Evolutionary conservation across 768 basidiomycete species (phyloP).

Genomic region (Leccinum pellstonianum): DNA sequence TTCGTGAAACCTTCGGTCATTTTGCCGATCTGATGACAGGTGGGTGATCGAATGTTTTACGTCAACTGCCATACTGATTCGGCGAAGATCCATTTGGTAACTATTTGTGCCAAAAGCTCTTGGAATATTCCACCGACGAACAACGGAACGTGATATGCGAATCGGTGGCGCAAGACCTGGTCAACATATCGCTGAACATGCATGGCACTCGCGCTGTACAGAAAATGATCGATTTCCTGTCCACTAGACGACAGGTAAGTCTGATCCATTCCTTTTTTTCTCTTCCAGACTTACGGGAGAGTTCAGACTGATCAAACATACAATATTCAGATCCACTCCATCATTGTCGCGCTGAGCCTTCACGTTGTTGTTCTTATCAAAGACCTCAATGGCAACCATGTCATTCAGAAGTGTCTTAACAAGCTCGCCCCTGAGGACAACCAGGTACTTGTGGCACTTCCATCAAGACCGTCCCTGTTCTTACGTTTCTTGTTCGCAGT

Average conservation of each 20-base stretch:
- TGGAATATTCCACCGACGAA: constrained; percentile 97
- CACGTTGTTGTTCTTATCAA: constrained; percentile 99
- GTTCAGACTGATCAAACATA: constrained; percentile 77
- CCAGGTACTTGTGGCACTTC: constrained; percentile 53
- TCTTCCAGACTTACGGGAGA: constrained; percentile 53
- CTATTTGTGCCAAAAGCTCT: constrained; percentile 96
- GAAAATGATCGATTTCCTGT: constrained; percentile 99
- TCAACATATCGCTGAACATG: constrained; percentile 99
- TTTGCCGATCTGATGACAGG: constrained; percentile 99
- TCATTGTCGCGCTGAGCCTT: constrained; percentile 93
- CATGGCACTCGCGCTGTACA: constrained; percentile 99
- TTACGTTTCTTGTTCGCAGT: background rate
- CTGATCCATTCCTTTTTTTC: constrained; percentile 30
- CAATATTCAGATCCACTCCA: constrained; percentile 91
- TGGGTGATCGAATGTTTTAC: constrained; percentile 32
- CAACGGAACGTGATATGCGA: constrained; percentile 97
- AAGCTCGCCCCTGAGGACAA: constrained; percentile 98
- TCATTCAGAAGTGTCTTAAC: constrained; percentile 99
- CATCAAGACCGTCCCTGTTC: background rate
- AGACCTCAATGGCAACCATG: constrained; percentile 95
- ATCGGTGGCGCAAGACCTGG: constrained; percentile 94
- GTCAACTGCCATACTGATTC: constrained; percentile 1
- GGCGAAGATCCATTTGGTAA: constrained; percentile 93
- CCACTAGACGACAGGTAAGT: constrained; percentile 89
- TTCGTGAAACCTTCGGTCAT: constrained; percentile 95